These are phyloP conservation scores for Peniophora sp. DNA, from an alignment of 1,284 basidiomycete genomes.

Conservation along the genomic window DNA sequence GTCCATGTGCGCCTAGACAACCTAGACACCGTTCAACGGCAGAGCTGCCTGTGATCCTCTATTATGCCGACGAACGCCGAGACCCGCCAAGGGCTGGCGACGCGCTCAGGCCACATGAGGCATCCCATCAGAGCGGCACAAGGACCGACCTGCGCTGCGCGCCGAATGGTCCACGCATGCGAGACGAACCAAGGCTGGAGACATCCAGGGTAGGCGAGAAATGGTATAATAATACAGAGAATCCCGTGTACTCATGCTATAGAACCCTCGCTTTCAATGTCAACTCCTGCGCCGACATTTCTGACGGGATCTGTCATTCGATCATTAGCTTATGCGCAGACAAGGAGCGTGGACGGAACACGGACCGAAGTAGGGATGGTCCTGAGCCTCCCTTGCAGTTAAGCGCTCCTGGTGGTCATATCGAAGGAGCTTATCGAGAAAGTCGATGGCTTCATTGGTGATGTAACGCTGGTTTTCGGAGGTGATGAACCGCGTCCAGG, in stretches of 20 bases:
- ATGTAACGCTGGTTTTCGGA: constrained; percentile 96
- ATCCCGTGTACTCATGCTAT: constrained; percentile 40
- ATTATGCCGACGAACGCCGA: too few species aligned
- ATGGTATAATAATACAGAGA: neutral
- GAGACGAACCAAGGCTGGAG: neutral
- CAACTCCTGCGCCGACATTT: constrained; percentile 16
- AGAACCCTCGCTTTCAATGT: constrained; percentile 73
- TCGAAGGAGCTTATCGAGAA: constrained; percentile 90
- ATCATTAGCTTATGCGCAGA: neutral
- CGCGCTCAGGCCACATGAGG: too few species aligned
- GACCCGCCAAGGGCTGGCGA: too few species aligned
- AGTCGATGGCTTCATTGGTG: constrained; percentile 96
- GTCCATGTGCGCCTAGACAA: too few species aligned
- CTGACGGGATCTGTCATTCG: constrained; percentile 13
- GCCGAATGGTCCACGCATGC: neutral
- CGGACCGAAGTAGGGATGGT: constrained; percentile 83
- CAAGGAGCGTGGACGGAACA: neutral
- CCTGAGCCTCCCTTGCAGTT: constrained; percentile 87
- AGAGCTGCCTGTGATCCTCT: too few species aligned
- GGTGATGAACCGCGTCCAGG: constrained; percentile 91
- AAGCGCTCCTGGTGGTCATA: constrained; percentile 97
- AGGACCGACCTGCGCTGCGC: too few species aligned
- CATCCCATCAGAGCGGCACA: too few species aligned
- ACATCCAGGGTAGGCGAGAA: neutral
- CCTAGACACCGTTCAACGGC: too few species aligned